Evolutionary conservation across 257 asterid genomes (phyloP).

Genomic region (Solanum chiquidenum): DNA sequence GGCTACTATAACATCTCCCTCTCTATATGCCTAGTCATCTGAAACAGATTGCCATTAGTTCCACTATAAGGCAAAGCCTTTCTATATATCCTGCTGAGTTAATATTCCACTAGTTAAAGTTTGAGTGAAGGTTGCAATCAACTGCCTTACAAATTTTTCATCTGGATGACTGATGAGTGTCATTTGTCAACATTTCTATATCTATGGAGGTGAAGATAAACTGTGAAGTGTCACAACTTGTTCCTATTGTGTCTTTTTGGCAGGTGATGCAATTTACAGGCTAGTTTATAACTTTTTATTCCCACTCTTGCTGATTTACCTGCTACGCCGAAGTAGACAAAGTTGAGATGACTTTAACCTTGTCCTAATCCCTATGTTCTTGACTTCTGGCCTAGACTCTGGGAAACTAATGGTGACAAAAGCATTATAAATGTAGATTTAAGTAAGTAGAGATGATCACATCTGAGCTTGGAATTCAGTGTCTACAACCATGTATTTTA

Average conservation of each 20-base stretch:
- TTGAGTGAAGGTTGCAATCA: not conserved
- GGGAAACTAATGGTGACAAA: not conserved
- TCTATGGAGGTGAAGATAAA: not conserved
- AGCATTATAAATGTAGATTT: not conserved
- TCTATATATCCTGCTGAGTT: not conserved
- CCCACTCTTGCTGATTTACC: not conserved
- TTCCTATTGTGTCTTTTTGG: not conserved
- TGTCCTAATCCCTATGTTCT: not conserved
- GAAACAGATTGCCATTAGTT: not conserved
- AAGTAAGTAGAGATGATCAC: not conserved
- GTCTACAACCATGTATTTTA: not conserved
- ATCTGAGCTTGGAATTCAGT: not conserved
- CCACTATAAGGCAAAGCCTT: constrained; percentile 6
- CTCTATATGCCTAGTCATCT: not conserved
- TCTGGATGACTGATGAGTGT: not conserved
- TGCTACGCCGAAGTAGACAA: not conserved
- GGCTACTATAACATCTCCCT: not conserved
- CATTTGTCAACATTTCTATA: not conserved
- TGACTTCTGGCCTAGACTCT: not conserved
- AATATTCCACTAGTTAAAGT: not conserved
- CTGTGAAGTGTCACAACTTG: not conserved
- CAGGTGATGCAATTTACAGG: not conserved
- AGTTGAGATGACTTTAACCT: not conserved
- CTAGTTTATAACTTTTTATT: not conserved
- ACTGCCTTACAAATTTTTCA: not conserved